phyloP scores from a whole-genome alignment of 2,329 filamentous ascomycete species.

The Thelonectria rubi region DNA sequence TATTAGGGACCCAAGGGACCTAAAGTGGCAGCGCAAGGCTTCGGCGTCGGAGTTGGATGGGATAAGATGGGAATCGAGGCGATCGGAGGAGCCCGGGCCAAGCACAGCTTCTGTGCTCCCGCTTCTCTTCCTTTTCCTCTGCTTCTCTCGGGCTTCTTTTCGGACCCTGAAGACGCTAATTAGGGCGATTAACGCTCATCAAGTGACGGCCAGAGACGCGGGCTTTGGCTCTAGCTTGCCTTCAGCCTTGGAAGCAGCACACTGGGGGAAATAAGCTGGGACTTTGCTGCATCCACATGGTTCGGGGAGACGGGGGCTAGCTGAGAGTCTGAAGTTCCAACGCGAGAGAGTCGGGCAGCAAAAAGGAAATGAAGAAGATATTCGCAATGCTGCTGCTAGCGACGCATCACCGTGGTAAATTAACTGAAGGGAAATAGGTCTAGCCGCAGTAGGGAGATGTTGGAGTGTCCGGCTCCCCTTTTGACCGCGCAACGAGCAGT shows the following conservation, averaged over 20 bases:
- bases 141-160: constrained; percentile 4
- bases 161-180: neutral
- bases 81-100: constrained; percentile 19
- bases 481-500: constrained; percentile 8
- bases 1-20: constrained; percentile 10
- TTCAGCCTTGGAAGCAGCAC: neutral
- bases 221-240: neutral
- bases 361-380: constrained; percentile 5
- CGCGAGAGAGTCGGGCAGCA: constrained; percentile 17
- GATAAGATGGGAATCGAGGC: constrained; percentile 17
- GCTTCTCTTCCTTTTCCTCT: neutral
- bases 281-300: constrained; percentile 22
- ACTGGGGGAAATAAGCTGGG: constrained; percentile 8
- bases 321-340: neutral
- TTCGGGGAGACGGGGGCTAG: constrained; percentile 8
- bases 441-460: neutral
- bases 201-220: neutral
- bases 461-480: constrained; percentile 5
- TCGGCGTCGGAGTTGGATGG: constrained; percentile 17
- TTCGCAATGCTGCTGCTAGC: neutral
- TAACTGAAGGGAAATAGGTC: neutral
- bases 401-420: constrained; percentile 5
- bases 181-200: neutral
- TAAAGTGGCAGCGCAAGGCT: constrained; percentile 15
- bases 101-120: neutral